A percentile compares a stretch with the other conserved stretches of the same genome.
Evolutionary conservation across 2,329 filamentous ascomycete genomes (phyloP).

Genomic region (Lecanosticta acicola): DNA sequence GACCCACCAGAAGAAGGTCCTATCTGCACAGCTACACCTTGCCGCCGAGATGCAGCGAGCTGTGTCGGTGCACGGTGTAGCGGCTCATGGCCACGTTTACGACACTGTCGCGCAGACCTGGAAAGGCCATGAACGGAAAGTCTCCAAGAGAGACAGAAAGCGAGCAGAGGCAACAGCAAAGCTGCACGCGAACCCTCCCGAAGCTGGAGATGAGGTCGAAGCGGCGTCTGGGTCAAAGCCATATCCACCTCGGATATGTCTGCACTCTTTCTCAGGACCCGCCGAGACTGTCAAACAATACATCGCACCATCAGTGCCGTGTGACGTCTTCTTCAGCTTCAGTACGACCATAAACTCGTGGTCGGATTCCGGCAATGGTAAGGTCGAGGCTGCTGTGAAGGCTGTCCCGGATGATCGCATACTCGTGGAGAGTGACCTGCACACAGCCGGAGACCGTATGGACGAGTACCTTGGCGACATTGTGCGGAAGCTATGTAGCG

Average conservation of each 20-base stretch:
- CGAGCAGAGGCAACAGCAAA: constrained; percentile 13
- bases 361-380: constrained; percentile 41
- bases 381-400: constrained; percentile 60
- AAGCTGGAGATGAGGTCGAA: constrained; percentile 9
- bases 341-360: constrained; percentile 70
- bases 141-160: constrained; percentile 54
- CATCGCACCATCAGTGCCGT: constrained; percentile 64
- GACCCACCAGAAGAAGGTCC: constrained; percentile 61
- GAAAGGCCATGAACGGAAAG: constrained; percentile 62
- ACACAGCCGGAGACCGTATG: constrained; percentile 75
- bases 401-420: constrained; percentile 71
- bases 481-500: constrained; percentile 65
- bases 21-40: constrained; percentile 63
- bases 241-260: constrained; percentile 81
- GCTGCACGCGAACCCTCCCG: constrained; percentile 8
- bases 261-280: constrained; percentile 87
- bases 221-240: constrained; percentile 45
- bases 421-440: constrained; percentile 84
- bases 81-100: constrained; percentile 66
- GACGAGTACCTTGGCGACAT: constrained; percentile 71
- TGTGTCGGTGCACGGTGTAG: constrained; percentile 68
- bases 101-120: constrained; percentile 61
- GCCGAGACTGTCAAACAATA: constrained; percentile 73
- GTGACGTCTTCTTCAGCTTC: constrained; percentile 80
- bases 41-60: constrained; percentile 62